These are phyloP conservation scores for Lasiodiplodia sp. DNA, from an alignment of 2,329 filamentous ascomycete species.

Conservation along the genomic window DNA sequence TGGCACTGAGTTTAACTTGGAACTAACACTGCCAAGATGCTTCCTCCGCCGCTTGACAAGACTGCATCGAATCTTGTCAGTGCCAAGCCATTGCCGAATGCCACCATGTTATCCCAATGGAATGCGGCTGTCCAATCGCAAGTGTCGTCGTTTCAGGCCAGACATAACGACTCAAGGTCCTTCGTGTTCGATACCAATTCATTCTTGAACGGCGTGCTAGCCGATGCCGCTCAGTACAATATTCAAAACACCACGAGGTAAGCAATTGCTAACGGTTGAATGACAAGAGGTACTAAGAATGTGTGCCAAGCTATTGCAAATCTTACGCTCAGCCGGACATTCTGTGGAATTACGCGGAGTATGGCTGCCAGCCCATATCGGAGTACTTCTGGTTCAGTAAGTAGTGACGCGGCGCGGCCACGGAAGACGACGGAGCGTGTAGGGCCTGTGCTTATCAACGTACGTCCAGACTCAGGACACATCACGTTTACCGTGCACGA, in stretches of 20 bases:
- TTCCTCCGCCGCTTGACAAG: conserved; percentile 59
- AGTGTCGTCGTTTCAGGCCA: conserved; percentile 43
- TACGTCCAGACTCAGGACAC: conserved; percentile 18
- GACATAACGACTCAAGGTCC: conserved; percentile 45
- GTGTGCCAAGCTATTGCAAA: conserved; percentile 46
- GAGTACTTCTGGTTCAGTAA: conserved; percentile 29
- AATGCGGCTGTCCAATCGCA: conserved; percentile 49
- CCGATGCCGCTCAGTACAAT: conserved; percentile 50
- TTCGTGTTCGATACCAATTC: conserved; percentile 56
- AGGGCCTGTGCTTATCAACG: neutral
- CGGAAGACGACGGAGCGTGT: neutral
- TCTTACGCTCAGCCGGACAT: conserved; percentile 57
- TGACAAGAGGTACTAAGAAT: neutral
- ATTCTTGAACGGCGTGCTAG: conserved; percentile 52
- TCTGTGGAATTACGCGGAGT: conserved; percentile 30
- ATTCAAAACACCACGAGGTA: conserved; percentile 54
- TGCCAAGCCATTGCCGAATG: conserved; percentile 52
- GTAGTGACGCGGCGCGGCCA: neutral
- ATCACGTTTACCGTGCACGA: conserved; percentile 26
- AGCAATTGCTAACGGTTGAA: too few species aligned
- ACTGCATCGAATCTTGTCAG: conserved; percentile 48
- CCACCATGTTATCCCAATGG: conserved; percentile 55
- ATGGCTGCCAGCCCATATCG: conserved; percentile 23
- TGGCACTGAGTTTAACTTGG: neutral
- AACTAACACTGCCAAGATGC: conserved; percentile 41